phyloP scores from a whole-genome alignment of 148 eudicot genomes.

The Suaeda aralocaspica region DNA sequence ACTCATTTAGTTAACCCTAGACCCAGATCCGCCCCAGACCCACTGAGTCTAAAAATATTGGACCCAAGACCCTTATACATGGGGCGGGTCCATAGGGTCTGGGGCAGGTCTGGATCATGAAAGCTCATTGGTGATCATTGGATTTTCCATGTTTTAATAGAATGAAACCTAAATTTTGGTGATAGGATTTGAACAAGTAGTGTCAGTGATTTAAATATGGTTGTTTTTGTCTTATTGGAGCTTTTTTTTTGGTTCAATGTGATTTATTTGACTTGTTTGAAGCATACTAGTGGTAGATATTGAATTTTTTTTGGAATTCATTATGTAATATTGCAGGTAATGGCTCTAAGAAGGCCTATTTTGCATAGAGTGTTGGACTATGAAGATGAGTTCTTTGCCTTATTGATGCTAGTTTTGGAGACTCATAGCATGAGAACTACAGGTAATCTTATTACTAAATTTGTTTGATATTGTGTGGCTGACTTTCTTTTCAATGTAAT shows the following conservation, averaged over 20 bases:
- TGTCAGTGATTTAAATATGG: too few relatives aligned
- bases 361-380: slow-evolving; percentile 83
- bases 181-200: too few relatives aligned
- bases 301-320: neutral
- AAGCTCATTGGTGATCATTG: neutral
- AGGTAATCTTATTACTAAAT: slow-evolving; percentile 34
- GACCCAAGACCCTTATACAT: too few relatives aligned
- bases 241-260: too few relatives aligned
- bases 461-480: neutral
- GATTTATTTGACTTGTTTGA: neutral
- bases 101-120: too few relatives aligned
- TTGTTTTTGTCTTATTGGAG: too few relatives aligned
- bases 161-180: neutral
- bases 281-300: neutral
- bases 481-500: slow-evolving; percentile 1
- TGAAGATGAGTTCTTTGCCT: slow-evolving; percentile 92
- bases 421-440: slow-evolving; percentile 91
- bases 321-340: slow-evolving; percentile 47
- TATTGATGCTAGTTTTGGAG: slow-evolving; percentile 82
- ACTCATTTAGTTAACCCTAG: too few relatives aligned
- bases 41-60: too few relatives aligned
- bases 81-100: too few relatives aligned
- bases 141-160: neutral
- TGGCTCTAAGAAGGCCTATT: slow-evolving; percentile 88
- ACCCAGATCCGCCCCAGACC: too few relatives aligned